Evolutionary conservation across 208 protist species (phyloP).

Genomic region (Leishmania guyanensis): DNA sequence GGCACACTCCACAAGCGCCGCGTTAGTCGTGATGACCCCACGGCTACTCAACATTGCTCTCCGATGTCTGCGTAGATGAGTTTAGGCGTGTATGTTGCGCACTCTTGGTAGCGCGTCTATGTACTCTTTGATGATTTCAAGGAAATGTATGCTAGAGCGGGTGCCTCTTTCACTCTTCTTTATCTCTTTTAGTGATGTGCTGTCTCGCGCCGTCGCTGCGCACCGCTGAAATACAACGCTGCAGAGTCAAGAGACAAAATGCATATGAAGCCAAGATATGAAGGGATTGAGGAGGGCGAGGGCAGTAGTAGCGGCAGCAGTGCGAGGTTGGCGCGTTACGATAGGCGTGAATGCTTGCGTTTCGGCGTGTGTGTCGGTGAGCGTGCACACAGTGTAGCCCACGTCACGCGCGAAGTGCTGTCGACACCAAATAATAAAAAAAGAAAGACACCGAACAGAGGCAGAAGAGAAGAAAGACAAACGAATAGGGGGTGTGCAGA

Average conservation of each 20-base stretch:
- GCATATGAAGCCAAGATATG: neutral
- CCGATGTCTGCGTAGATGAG: neutral
- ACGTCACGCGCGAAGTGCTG: neutral
- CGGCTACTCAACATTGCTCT: slow-evolving; percentile 68
- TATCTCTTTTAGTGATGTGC: neutral
- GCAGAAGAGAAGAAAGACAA: neutral
- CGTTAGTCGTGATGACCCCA: slow-evolving; percentile 73
- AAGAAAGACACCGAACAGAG: neutral
- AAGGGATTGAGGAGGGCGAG: neutral
- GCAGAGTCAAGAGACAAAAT: neutral
- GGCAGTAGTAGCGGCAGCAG: neutral
- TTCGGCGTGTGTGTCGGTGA: neutral
- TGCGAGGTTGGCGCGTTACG: neutral
- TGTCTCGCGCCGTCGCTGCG: neutral
- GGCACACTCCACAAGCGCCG: slow-evolving; percentile 84
- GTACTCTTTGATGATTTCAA: neutral
- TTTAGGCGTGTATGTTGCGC: slow-evolving; percentile 1
- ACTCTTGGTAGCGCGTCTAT: neutral
- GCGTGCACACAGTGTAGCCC: neutral
- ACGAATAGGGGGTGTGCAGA: too few species aligned
- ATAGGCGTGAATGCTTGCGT: neutral
- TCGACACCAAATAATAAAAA: neutral
- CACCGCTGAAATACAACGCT: neutral
- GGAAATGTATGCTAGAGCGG: neutral
- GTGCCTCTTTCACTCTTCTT: neutral